phyloP scores from a whole-genome alignment of 768 basidiomycete genomes.

The Strobilomyces confusus region DNA sequence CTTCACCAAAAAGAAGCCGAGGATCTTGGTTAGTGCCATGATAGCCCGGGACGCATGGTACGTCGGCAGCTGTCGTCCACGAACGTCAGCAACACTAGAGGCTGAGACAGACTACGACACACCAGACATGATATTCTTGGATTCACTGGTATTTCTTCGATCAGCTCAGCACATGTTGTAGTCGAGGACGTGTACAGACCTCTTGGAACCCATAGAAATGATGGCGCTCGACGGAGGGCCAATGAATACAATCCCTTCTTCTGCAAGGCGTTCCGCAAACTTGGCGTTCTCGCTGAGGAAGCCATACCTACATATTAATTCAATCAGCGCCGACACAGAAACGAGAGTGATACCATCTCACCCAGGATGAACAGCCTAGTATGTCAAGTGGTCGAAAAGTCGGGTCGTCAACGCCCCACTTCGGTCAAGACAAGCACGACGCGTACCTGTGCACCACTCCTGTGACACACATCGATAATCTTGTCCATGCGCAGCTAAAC shows the following conservation, averaged over 20 bases:
- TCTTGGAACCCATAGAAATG: slow-evolving; percentile 93
- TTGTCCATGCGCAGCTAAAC: slow-evolving; percentile 78
- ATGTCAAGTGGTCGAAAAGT: neutral
- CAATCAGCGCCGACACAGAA: neutral
- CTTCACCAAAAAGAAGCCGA: slow-evolving; percentile 60
- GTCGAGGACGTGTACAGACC: slow-evolving; percentile 39
- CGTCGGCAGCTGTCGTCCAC: slow-evolving; percentile 62
- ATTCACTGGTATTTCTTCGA: slow-evolving; percentile 54
- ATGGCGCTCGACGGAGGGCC: slow-evolving; percentile 89
- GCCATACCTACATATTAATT: slow-evolving; percentile 57
- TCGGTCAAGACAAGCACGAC: neutral
- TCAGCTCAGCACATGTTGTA: neutral
- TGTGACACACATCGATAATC: slow-evolving; percentile 78
- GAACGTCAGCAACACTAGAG: slow-evolving; percentile 1
- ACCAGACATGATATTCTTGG: slow-evolving; percentile 43
- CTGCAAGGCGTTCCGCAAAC: slow-evolving; percentile 69
- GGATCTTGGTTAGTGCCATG: slow-evolving; percentile 82
- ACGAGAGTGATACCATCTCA: slow-evolving; percentile 30
- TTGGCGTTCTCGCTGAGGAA: slow-evolving; percentile 89
- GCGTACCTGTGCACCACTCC: slow-evolving; percentile 79
- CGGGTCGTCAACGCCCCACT: neutral
- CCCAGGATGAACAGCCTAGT: slow-evolving; percentile 89
- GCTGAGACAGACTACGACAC: slow-evolving; percentile 13
- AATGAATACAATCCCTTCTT: slow-evolving; percentile 83
- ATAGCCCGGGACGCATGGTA: slow-evolving; percentile 93